These are phyloP conservation scores for Podospora pseudocomata DNA, from an alignment of 495 filamentous ascomycete genomes.

Conservation along the genomic window DNA sequence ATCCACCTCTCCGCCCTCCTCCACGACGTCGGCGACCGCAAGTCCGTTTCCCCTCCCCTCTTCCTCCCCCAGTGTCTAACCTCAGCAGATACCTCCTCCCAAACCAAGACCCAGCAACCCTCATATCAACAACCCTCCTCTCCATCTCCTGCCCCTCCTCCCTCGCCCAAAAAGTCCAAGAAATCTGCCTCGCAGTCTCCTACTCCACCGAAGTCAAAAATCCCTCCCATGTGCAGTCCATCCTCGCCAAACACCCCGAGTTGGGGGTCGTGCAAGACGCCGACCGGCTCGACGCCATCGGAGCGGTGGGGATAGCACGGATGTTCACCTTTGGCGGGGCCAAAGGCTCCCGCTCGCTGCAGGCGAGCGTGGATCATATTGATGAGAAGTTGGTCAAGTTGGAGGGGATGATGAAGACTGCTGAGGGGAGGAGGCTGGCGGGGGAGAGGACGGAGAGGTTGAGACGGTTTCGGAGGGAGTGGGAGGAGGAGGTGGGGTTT, in stretches of 20 bases:
- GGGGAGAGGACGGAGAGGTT: conserved; percentile 61
- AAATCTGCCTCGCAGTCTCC: conserved; percentile 67
- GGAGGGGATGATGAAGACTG: conserved; percentile 81
- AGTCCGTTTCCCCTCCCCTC: conserved; percentile 34
- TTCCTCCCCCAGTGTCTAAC: neutral
- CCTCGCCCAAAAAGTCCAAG: conserved; percentile 62
- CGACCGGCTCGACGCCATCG: conserved; percentile 84
- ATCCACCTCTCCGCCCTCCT: conserved; percentile 72
- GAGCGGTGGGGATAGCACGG: conserved; percentile 75
- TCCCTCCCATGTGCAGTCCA: conserved; percentile 44
- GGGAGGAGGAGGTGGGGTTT: conserved; percentile 58
- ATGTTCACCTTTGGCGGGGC: conserved; percentile 74
- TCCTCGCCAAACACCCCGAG: conserved; percentile 63
- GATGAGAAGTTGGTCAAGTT: conserved; percentile 72
- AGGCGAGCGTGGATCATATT: conserved; percentile 67
- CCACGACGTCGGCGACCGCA: conserved; percentile 85
- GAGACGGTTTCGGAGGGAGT: conserved; percentile 63
- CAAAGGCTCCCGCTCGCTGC: conserved; percentile 52
- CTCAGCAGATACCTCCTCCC: conserved; percentile 51
- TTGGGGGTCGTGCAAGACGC: conserved; percentile 85
- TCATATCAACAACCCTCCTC: conserved; percentile 54
- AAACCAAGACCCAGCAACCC: conserved; percentile 48
- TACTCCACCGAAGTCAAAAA: conserved; percentile 70
- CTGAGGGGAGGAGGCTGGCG: conserved; percentile 63
- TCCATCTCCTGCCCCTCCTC: conserved; percentile 48